Evolutionary conservation across 768 basidiomycete species (phyloP).

Genomic region (Suillus brevipes): DNA sequence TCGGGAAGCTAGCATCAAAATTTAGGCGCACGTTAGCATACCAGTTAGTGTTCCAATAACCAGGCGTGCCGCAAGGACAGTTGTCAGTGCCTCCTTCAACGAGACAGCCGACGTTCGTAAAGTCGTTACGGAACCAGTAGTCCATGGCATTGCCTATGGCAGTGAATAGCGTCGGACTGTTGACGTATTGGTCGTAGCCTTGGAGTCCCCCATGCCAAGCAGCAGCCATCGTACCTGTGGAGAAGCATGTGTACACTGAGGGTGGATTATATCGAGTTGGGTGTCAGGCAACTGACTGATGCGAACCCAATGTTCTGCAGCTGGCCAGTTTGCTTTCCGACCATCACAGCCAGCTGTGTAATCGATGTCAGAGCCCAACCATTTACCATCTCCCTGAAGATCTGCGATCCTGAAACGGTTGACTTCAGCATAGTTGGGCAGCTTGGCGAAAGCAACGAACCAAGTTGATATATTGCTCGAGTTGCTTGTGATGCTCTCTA

Average conservation of each 20-base stretch:
- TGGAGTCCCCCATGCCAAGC: constrained; percentile 55
- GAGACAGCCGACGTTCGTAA: constrained; percentile 52
- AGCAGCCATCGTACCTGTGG: constrained; percentile 51
- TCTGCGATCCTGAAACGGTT: constrained; percentile 42
- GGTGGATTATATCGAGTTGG: neutral
- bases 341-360: constrained; percentile 65
- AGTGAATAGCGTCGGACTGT: constrained; percentile 39
- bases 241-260: neutral
- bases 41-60: constrained; percentile 65
- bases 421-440: neutral
- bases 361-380: constrained; percentile 57
- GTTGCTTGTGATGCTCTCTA: constrained; percentile 36
- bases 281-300: constrained; percentile 38
- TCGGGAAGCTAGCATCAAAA: neutral
- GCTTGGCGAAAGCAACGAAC: constrained; percentile 16
- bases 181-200: constrained; percentile 42
- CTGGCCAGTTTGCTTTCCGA: constrained; percentile 69
- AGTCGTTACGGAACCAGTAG: constrained; percentile 65
- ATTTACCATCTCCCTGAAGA: constrained; percentile 50
- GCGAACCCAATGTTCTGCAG: constrained; percentile 57
- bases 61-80: constrained; percentile 59
- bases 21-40: constrained; percentile 48
- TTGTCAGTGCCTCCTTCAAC: constrained; percentile 50
- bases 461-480: constrained; percentile 27
- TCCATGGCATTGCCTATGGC: constrained; percentile 55